These are phyloP conservation scores for Boletus nobilissimus DNA, from an alignment of 1,284 basidiomycete species.

Conservation along the genomic window DNA sequence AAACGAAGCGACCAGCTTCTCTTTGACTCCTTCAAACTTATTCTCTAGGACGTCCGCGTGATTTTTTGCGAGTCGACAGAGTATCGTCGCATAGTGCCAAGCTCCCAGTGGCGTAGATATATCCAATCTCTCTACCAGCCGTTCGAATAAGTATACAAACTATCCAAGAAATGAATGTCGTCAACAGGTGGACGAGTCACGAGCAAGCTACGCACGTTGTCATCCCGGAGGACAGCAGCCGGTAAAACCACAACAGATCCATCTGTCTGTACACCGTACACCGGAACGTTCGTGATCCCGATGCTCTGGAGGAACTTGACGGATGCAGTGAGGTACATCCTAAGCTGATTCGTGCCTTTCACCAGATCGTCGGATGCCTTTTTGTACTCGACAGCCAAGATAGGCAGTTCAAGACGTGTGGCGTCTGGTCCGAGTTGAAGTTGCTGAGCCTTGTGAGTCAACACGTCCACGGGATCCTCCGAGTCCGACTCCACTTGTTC, in stretches of 20 bases:
- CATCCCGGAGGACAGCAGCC: slow-evolving; percentile 18
- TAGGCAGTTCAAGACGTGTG: slow-evolving; percentile 17
- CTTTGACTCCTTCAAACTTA: slow-evolving; percentile 15
- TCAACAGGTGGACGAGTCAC: too few species aligned
- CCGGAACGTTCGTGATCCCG: slow-evolving; percentile 16
- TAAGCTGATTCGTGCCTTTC: slow-evolving; percentile 23
- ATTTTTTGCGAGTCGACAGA: slow-evolving; percentile 19
- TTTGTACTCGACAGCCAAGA: slow-evolving; percentile 25
- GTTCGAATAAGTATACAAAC: slow-evolving; percentile 25
- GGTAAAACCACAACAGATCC: slow-evolving; percentile 15
- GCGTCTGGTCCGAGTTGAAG: neutral
- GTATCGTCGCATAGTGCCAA: slow-evolving; percentile 26
- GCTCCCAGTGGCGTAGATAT: slow-evolving; percentile 17
- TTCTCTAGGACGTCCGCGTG: slow-evolving; percentile 9
- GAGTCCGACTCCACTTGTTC: too few species aligned
- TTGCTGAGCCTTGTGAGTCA: neutral
- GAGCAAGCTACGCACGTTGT: slow-evolving; percentile 8
- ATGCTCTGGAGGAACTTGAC: slow-evolving; percentile 24
- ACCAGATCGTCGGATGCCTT: neutral
- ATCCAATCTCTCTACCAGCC: slow-evolving; percentile 17
- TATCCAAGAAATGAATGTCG: neutral
- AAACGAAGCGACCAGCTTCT: neutral
- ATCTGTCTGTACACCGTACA: slow-evolving; percentile 25
- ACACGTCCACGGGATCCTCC: neutral
- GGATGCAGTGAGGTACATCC: slow-evolving; percentile 27